Percentiles rank a stretch among this genome's conserved stretches.
phyloP scores from a whole-genome alignment of 495 filamentous ascomycete species.

The Penicillium canariense region DNA sequence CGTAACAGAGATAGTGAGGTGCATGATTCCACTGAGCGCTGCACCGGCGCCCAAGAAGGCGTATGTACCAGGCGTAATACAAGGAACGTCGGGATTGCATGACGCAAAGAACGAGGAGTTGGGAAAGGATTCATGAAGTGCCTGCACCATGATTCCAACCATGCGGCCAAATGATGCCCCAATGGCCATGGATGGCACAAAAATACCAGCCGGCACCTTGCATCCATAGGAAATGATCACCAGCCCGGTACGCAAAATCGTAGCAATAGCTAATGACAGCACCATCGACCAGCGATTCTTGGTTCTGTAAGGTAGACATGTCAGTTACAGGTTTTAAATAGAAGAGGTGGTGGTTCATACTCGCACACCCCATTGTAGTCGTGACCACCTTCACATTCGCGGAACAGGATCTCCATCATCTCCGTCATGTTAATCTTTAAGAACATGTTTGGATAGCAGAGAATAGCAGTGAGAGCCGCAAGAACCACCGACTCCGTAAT shows the following conservation, averaged over 20 bases:
- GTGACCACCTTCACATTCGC: conserved; percentile 89
- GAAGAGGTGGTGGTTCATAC: conserved; percentile 30
- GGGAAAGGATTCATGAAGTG: conserved; percentile 80
- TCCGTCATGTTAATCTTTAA: conserved; percentile 98
- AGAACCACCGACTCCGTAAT: conserved; percentile 85
- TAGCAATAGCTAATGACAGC: conserved; percentile 74
- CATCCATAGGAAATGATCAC: conserved; percentile 98
- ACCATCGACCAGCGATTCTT: conserved; percentile 76
- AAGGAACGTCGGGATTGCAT: conserved; percentile 88
- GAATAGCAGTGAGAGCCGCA: conserved; percentile 76
- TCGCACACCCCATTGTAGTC: conserved; percentile 94
- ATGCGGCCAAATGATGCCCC: conserved; percentile 92
- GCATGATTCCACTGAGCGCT: conserved; percentile 98
- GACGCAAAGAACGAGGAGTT: conserved; percentile 79
- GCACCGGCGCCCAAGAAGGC: conserved; percentile 91
- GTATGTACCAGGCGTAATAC: conserved; percentile 95
- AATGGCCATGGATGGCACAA: conserved; percentile 97
- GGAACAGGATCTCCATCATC: conserved; percentile 96
- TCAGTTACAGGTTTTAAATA: conserved; percentile 21
- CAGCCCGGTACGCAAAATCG: conserved; percentile 73
- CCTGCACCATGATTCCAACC: conserved; percentile 91
- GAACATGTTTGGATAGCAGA: conserved; percentile 97
- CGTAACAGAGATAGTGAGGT: conserved; percentile 92
- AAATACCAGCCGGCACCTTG: conserved; percentile 96
- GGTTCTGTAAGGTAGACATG: conserved; percentile 27